Percentiles rank a stretch among this genome's conserved stretches.
Evolutionary conservation across 2,329 filamentous ascomycete species (phyloP).

Genomic region (Ophiostoma australiae): DNA sequence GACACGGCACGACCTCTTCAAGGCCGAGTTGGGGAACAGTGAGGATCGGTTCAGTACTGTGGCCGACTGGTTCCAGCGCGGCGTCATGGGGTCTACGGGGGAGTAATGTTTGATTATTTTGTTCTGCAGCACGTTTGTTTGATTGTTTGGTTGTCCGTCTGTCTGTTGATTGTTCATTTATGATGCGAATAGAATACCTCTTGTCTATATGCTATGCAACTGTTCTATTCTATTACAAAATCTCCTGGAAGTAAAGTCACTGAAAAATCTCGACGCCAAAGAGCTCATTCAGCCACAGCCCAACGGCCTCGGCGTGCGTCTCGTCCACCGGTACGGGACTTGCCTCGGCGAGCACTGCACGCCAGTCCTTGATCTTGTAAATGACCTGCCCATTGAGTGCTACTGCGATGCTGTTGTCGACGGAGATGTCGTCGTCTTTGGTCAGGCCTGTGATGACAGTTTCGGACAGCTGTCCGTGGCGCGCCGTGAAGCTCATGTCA

Average conservation of each 20-base stretch:
- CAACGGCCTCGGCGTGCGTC: conserved; percentile 20
- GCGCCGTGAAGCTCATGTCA: conserved; percentile 36
- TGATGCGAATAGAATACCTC: conserved; percentile 9
- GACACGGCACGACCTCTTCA: conserved; percentile 83
- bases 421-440: not conserved
- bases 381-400: conserved; percentile 30
- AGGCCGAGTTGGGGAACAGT: conserved; percentile 68
- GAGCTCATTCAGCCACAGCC: conserved; percentile 34
- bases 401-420: conserved; percentile 13
- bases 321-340: conserved; percentile 23
- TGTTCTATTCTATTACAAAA: not conserved
- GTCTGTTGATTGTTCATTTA: not conserved
- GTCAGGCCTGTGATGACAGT: conserved; percentile 30
- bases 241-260: not conserved
- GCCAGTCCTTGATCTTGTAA: conserved; percentile 34
- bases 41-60: conserved; percentile 85
- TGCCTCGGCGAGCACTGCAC: conserved; percentile 25
- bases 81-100: conserved; percentile 64
- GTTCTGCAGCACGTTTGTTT: not conserved
- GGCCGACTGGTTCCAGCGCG: conserved; percentile 89
- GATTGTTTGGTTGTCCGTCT: not conserved
- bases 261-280: conserved; percentile 28
- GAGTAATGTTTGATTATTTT: not conserved
- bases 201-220: not conserved
- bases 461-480: conserved; percentile 38